Evolutionary conservation across 2,329 filamentous ascomycete genomes (phyloP).

Genomic region (Apiospora hydei): DNA sequence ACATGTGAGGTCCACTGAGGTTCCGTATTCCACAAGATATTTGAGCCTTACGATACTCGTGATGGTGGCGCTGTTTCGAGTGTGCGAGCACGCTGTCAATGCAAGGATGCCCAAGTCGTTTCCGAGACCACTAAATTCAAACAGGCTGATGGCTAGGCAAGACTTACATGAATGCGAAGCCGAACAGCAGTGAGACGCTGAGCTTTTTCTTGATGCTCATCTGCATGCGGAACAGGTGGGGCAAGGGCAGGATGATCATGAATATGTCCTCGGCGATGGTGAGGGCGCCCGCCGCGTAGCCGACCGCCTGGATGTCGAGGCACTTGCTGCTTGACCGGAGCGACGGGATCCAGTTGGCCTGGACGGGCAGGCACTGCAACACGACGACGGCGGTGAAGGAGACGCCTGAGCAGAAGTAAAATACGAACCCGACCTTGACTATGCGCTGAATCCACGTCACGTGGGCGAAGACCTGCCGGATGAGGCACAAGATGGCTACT

Average conservation of each 20-base stretch:
- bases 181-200: slow-evolving; percentile 71
- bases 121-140: neutral
- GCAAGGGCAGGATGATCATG: slow-evolving; percentile 71
- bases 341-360: slow-evolving; percentile 31
- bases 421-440: neutral
- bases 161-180: slow-evolving; percentile 70
- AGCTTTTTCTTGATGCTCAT: slow-evolving; percentile 70
- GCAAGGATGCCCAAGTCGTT: neutral
- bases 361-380: slow-evolving; percentile 33
- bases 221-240: slow-evolving; percentile 67
- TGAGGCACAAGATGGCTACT: slow-evolving; percentile 32
- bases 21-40: slow-evolving; percentile 32
- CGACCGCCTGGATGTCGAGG: slow-evolving; percentile 68
- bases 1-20: slow-evolving; percentile 35
- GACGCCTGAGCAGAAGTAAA: slow-evolving; percentile 29
- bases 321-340: slow-evolving; percentile 49
- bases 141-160: no score
- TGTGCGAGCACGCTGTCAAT: slow-evolving; percentile 22
- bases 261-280: slow-evolving; percentile 74
- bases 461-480: slow-evolving; percentile 32
- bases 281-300: slow-evolving; percentile 70
- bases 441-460: slow-evolving; percentile 30
- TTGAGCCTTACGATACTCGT: slow-evolving; percentile 36
- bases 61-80: slow-evolving; percentile 31
- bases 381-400: slow-evolving; percentile 34